Conservation (phyloP, 176 grass and related monocot species). For the Avena insularis region DNA sequence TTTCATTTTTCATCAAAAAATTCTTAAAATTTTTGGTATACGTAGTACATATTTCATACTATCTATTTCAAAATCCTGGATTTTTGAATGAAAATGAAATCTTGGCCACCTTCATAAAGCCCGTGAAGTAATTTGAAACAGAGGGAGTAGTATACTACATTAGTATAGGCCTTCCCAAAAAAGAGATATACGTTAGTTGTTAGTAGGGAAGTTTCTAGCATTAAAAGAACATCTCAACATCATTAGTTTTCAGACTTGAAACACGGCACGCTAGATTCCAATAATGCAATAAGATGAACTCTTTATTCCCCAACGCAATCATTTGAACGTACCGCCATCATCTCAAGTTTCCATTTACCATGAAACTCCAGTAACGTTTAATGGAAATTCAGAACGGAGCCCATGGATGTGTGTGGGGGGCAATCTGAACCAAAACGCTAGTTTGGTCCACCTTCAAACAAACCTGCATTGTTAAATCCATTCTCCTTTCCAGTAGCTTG, state of each 20-base stretch:
- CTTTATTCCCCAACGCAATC: neutral
- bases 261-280: neutral
- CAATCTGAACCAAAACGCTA: neutral
- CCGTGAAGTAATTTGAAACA: no score
- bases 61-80: no score
- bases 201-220: no score
- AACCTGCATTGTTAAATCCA: neutral
- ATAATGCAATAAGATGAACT: neutral
- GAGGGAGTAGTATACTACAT: no score
- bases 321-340: neutral
- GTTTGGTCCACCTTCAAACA: neutral
- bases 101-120: no score
- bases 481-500: slow-evolving; percentile 39
- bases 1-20: no score
- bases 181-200: no score
- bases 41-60: no score
- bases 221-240: neutral
- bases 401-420: neutral
- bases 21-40: no score
- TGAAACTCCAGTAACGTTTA: neutral
- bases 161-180: no score
- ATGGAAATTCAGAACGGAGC: neutral
- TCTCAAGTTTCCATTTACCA: neutral
- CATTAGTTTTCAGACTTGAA: neutral
- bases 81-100: no score